Conservation (phyloP, 768 basidiomycete species). For the Lactifluus rugatus region DNA sequence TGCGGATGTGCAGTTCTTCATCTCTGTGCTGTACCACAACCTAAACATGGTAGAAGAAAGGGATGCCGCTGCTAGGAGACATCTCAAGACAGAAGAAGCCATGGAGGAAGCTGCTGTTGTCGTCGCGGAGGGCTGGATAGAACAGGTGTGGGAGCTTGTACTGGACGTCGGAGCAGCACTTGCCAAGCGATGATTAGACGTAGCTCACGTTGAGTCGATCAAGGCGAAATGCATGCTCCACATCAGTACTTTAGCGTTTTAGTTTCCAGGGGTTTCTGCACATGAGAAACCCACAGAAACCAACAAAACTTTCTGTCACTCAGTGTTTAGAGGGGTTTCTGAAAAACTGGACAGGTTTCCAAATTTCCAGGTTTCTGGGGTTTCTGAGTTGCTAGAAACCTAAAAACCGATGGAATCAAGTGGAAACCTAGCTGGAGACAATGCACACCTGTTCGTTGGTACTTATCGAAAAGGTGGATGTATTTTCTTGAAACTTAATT, state of each 20-base stretch:
- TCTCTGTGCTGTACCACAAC: slow-evolving; percentile 66
- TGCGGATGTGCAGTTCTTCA: slow-evolving; percentile 62
- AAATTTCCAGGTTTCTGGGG: too few relatives aligned
- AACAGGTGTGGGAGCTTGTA: slow-evolving; percentile 48
- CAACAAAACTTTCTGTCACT: too few relatives aligned
- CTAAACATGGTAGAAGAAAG: slow-evolving; percentile 46
- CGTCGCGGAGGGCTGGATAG: slow-evolving; percentile 42
- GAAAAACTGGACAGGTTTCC: too few relatives aligned
- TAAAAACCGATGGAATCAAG: too few relatives aligned
- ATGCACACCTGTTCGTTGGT: background rate
- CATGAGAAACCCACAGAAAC: too few relatives aligned
- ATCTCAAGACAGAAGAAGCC: slow-evolving; percentile 36
- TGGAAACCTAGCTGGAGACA: too few relatives aligned
- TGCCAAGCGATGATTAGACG: slow-evolving; percentile 26
- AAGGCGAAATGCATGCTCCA: too few relatives aligned
- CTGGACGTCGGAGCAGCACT: slow-evolving; percentile 48
- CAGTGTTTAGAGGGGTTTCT: too few relatives aligned
- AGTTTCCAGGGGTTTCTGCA: too few relatives aligned
- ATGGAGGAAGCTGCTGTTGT: slow-evolving; percentile 34
- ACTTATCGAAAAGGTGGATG: background rate
- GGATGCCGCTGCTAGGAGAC: slow-evolving; percentile 42
- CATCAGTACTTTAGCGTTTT: too few relatives aligned
- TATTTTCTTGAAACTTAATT: background rate
- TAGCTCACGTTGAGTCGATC: background rate
- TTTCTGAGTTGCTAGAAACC: too few relatives aligned